A percentile compares a stretch with the other conserved stretches of the same genome.
Conservation (phyloP, 2,329 filamentous ascomycete species). For the Fusarium mangiferae region DNA sequence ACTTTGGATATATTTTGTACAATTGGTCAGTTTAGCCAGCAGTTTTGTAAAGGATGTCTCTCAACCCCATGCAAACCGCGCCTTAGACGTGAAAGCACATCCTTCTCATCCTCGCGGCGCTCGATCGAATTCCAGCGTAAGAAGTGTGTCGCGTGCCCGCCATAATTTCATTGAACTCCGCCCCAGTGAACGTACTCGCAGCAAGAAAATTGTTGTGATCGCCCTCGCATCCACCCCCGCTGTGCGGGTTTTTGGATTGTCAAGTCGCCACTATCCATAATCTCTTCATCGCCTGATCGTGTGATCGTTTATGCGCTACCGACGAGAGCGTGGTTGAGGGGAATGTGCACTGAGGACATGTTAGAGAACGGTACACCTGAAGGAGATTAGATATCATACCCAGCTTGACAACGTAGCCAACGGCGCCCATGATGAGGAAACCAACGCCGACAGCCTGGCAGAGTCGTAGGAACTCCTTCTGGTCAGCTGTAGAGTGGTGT, state of each 20-base stretch:
- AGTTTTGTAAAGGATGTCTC: constrained; percentile 9
- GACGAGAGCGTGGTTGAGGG: constrained; percentile 76
- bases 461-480: constrained; percentile 57
- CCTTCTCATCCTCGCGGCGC: constrained; percentile 24
- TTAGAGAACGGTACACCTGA: constrained; percentile 5
- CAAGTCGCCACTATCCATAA: constrained; percentile 32
- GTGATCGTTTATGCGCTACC: constrained; percentile 67
- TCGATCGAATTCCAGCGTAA: constrained; percentile 35
- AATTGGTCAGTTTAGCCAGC: constrained; percentile 31
- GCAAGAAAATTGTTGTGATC: constrained; percentile 39
- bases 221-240: constrained; percentile 17
- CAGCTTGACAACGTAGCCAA: constrained; percentile 77
- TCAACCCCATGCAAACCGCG: constrained; percentile 10
- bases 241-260: constrained; percentile 23
- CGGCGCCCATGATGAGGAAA: constrained; percentile 76
- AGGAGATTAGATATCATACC: constrained; percentile 56
- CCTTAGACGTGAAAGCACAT: constrained; percentile 23
- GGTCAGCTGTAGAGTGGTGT: constrained; percentile 48
- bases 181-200: constrained; percentile 40
- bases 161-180: constrained; percentile 44
- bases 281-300: constrained; percentile 18
- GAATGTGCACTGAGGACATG: constrained; percentile 69
- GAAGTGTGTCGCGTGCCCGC: constrained; percentile 40
- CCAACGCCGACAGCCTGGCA: constrained; percentile 73
- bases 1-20: constrained; percentile 42